Evolutionary conservation across 495 filamentous ascomycete genomes (phyloP).

Genomic region (Xylaria castorea): DNA sequence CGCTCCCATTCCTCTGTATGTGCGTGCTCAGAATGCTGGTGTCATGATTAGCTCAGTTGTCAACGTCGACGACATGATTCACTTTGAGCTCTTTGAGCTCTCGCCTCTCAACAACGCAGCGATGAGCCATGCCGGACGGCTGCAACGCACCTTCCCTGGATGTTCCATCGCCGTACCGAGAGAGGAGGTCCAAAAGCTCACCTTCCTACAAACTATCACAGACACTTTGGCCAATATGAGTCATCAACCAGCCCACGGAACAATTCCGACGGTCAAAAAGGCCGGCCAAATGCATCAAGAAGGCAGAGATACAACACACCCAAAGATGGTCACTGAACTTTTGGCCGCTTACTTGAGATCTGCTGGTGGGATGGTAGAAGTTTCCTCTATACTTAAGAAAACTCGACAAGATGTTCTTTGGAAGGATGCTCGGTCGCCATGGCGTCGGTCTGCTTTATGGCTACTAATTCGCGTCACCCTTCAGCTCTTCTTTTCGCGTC

Average conservation of each 20-base stretch:
- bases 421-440: conserved; percentile 50
- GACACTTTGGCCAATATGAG: conserved; percentile 54
- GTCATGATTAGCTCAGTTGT: conserved; percentile 52
- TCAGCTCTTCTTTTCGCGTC: conserved; percentile 45
- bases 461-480: conserved; percentile 63
- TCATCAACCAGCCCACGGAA: conserved; percentile 44
- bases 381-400: conserved; percentile 57
- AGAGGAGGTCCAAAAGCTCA: conserved; percentile 46
- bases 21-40: conserved; percentile 67
- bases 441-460: conserved; percentile 66
- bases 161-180: conserved; percentile 52
- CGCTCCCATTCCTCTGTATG: conserved; percentile 47
- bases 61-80: conserved; percentile 37
- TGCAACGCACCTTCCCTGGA: conserved; percentile 63
- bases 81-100: conserved; percentile 47
- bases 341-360: conserved; percentile 56
- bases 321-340: conserved; percentile 63
- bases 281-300: conserved; percentile 48
- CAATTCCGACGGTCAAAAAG: conserved; percentile 52
- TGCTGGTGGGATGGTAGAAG: conserved; percentile 43
- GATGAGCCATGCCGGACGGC: conserved; percentile 56
- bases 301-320: conserved; percentile 59
- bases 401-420: conserved; percentile 68
- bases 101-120: conserved; percentile 63
- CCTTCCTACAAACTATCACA: conserved; percentile 49